Conservation (phyloP, 495 filamentous ascomycete genomes). For the Aspergillus heteromorphus region DNA sequence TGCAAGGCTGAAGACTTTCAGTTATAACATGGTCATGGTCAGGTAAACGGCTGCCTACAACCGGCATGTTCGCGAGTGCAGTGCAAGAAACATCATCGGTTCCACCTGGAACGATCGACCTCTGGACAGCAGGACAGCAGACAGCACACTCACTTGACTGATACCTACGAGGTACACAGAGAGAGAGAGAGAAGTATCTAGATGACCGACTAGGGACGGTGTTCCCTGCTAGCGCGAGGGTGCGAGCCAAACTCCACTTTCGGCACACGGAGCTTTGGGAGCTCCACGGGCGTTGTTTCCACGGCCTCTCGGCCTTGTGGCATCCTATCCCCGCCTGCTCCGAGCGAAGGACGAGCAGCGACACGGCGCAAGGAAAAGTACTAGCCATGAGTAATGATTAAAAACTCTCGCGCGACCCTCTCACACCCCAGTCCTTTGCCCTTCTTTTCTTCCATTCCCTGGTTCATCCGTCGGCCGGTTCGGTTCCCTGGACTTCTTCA, state of each 20-base stretch:
- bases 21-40: background rate
- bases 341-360: constrained; percentile 24
- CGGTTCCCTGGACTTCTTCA: constrained; percentile 5
- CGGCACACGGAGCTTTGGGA: constrained; percentile 18
- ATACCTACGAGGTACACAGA: no score
- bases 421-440: constrained; percentile 1
- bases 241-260: constrained; percentile 13
- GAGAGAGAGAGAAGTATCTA: no score
- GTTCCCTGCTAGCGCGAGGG: constrained; percentile 3
- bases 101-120: no score
- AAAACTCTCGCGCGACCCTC: constrained; percentile 12
- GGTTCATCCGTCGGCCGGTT: constrained; percentile 2
- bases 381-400: constrained; percentile 14
- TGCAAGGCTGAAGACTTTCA: background rate
- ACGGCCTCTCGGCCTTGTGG: constrained; percentile 25
- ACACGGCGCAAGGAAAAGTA: constrained; percentile 1
- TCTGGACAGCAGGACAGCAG: no score
- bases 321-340: constrained; percentile 30
- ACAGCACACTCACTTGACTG: no score
- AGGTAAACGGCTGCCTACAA: background rate
- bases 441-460: constrained; percentile 4
- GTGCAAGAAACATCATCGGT: background rate
- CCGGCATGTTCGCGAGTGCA: no score
- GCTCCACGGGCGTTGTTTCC: constrained; percentile 20
- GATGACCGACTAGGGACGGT: background rate